Percentiles rank a stretch among this genome's conserved stretches.
These are phyloP conservation scores for Yarrowia phangngaensis DNA, from an alignment of 805 yeast species.

Conservation along the genomic window DNA sequence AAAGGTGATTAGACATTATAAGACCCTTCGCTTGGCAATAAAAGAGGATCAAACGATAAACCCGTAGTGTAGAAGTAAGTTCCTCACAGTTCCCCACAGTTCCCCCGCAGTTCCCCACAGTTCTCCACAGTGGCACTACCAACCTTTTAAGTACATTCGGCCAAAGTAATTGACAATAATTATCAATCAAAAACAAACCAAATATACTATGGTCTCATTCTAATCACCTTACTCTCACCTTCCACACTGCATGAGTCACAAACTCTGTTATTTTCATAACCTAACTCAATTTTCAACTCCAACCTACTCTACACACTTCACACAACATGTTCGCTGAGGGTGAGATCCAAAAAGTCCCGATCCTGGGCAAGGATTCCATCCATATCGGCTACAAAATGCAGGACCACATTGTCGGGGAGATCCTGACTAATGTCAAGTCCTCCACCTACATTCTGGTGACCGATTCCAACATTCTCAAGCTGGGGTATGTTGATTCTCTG, in stretches of 20 bases:
- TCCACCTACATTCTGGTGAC: constrained; percentile 91
- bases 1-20: no score
- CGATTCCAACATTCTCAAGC: constrained; percentile 63
- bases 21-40: no score
- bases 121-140: no score
- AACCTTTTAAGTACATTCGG: no score
- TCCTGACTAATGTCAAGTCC: constrained; percentile 59
- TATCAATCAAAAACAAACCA: no score
- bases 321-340: constrained; percentile 20
- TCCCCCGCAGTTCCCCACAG: no score
- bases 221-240: no score
- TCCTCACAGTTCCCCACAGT: no score
- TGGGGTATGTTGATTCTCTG: constrained; percentile 42
- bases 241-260: neutral
- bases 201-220: no score
- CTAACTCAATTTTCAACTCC: neutral
- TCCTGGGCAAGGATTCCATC: constrained; percentile 70
- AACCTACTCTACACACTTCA: neutral
- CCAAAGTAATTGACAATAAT: no score
- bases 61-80: no score
- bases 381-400: constrained; percentile 85
- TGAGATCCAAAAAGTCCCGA: constrained; percentile 24
- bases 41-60: no score
- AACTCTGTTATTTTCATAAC: neutral
- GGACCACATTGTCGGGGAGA: constrained; percentile 66